Base-by-base conservation (phyloP, 495 filamentous ascomycete species). In the Aspergillus mulundensis region DNA sequence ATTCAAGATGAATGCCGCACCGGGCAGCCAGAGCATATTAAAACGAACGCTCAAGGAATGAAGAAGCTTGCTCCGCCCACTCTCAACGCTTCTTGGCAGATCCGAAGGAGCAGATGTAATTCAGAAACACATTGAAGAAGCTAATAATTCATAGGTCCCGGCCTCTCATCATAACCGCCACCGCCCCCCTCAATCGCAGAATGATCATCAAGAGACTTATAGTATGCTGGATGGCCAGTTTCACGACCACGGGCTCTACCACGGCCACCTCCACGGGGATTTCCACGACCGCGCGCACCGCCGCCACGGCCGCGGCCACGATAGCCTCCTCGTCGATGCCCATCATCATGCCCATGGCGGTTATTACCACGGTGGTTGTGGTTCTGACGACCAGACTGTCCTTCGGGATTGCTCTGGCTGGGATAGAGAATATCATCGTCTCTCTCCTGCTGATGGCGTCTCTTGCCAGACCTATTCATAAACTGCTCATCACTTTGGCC, bases 401-500 rank as follows among this genome's bases (percentile, higher is more conserved):
- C 58, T 23, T 64, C 67, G 16, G 64, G 59, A 8, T 41, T 42
- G 30, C 40, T 53, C 15, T 65, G 58, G 11, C 50, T 18, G 38
- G 66, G 56, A 48, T 64, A 63, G 14, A 65, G 34, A 32, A 55
- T 51, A 25, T 71, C 64, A 2, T 75, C 76, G 42, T 75, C 73
- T 24, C 57, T 60, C 24, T 72, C 71, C 20, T 61, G 66, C 45
- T 65, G 68, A 45, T 68, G 56, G 40, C 73, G 68, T 56, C 70
- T 60, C 64, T 74, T 89, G 58, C 76, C 69, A 41, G 68, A 73
- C 60, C 76, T 84, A 65, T 82, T 80, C 14, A 77, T 65, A 61
- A 77, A 80, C 8, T 76, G 67, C 62, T 70, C 83, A 53, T 80
- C 77, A 43, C 79, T 78, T 58, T 84, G 83, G 30, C 70, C 64